Base-by-base conservation (phyloP, 305 asterid species). In the Lippia alba region DNA sequence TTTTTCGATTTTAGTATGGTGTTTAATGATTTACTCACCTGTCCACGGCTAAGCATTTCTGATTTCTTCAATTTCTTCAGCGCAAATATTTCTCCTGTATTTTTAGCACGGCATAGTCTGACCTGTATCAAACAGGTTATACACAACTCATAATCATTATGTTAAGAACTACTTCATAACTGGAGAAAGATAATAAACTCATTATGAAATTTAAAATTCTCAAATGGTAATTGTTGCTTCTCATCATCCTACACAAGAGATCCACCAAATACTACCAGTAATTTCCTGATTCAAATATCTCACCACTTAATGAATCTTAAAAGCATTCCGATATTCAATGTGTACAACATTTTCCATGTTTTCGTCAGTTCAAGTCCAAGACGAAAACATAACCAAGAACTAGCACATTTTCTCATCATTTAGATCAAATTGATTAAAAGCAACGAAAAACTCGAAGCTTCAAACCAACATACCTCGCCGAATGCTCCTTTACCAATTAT, bases 401-500 rank as follows among this genome's bases (percentile, higher is more conserved):
- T 33, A 62, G 12, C 5, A 41, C 34, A 15, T 18, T 16, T 41
- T 46, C 58, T 56, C 8, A 9, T 54, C 63, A 18, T 39, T 41
- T 6, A 41, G 71, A 56, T 19, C 72, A 66, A 51, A 64, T 62
- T 50, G 49, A 12, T 3, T 66, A 69, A 71, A 49, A 15, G 33
- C 49, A 69, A 56, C 51, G 18, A 14, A 67, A 12, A 71, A 62
- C 56, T 33, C 18, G 48, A 70, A 72, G 34, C 14, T 12, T 6
- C 7, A 70, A 55, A 64, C 8, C 7, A 51, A 12, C 64, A 45
- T 54, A 71, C 79, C 79, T 69, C 75, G 56, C 79, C 99, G 71
- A 91, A 94, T 67, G 99, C 99, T 40, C 99, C 99, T 87, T 81
- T 89, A 40, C 99, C 97, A 73, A 94, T 94, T 49, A 90, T 76